These are phyloP conservation scores for Rosa rugosa DNA, from an alignment of 306 rosid species.

Conservation along the genomic window DNA sequence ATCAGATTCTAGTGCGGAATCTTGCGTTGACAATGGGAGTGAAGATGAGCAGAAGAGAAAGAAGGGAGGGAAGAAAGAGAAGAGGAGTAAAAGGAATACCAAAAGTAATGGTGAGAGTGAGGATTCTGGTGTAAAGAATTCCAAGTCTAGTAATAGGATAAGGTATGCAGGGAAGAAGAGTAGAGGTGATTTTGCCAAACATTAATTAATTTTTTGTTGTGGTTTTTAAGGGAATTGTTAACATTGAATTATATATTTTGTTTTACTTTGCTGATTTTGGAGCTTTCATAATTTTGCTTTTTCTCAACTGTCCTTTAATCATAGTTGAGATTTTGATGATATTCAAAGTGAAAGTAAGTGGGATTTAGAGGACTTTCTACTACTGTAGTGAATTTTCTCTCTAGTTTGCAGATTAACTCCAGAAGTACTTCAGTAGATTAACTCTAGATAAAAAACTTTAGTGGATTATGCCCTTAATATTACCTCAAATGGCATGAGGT, in stretches of 20 bases:
- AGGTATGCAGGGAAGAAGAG: neutral
- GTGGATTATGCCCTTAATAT: neutral
- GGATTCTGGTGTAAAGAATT: neutral
- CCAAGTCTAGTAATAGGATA: neutral
- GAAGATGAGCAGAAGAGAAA: neutral
- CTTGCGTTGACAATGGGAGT: neutral
- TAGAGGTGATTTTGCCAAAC: neutral
- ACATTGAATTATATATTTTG: neutral
- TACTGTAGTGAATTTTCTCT: neutral
- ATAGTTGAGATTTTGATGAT: slow-evolving; percentile 2
- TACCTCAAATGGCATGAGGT: neutral
- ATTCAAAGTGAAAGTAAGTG: neutral
- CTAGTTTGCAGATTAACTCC: neutral
- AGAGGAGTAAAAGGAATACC: neutral
- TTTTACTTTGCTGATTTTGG: neutral
- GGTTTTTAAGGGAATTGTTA: neutral
- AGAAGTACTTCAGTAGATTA: neutral
- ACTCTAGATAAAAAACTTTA: neutral
- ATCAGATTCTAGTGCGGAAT: neutral
- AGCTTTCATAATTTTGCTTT: neutral
- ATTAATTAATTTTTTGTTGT: neutral
- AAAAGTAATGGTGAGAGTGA: neutral
- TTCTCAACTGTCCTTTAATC: neutral
- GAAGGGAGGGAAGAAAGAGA: slow-evolving; percentile 8
- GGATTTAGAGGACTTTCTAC: neutral